Base-by-base conservation (phyloP, 1,284 basidiomycete genomes). In the Boletus mariae region DNA sequence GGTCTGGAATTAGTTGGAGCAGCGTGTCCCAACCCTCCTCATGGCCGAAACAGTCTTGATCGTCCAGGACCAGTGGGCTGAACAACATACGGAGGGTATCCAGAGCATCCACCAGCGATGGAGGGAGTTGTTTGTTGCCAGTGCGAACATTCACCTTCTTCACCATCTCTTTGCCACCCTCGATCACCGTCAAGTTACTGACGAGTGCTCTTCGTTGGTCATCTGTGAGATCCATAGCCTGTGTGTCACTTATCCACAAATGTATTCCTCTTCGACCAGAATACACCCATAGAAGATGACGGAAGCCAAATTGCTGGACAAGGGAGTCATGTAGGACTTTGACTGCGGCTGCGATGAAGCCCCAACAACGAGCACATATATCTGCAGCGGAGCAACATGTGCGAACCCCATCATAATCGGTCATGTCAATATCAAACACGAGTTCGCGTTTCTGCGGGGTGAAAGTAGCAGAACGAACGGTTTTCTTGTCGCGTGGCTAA, bases 381-480 rank as follows among this genome's bases (percentile, higher is more conserved):
- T 82, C 87, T 52, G 95, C 93, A 52, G 87, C 92, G 2, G 85
- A 85, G 72, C 97, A 99, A 73, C 97, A 99, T 0, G 93, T 98
- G 49, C 97, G 87, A 64, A 99, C 85, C 54, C 88, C 80, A 71
- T 99, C 97, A 74, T 99, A 99, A 73, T 99, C 96, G 15, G 96
- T 97, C 95, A 99, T 98, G 73, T 99, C 96, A 68, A 99, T 98
- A 84, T 99, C 97, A 67, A 99, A 98, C 1, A 99, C 97, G 31
- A 99, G 85, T 71, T 99, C 96, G 58, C 97, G 89, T 55, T 85
- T 82, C 26, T 85, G 72, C 0, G 96, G 94, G 47, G 81, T 79
- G 64, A 98, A 88, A 2, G 83, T 83, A 7, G 84, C 79, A 6
- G 89, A 78, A 2, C 87, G 84, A 37, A 95, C 76, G 0, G 90